A percentile compares a stretch with the other conserved stretches of the same genome.
Conservation (phyloP, 2,329 filamentous ascomycete species). For the Pseudogymnoascus sp. region DNA sequence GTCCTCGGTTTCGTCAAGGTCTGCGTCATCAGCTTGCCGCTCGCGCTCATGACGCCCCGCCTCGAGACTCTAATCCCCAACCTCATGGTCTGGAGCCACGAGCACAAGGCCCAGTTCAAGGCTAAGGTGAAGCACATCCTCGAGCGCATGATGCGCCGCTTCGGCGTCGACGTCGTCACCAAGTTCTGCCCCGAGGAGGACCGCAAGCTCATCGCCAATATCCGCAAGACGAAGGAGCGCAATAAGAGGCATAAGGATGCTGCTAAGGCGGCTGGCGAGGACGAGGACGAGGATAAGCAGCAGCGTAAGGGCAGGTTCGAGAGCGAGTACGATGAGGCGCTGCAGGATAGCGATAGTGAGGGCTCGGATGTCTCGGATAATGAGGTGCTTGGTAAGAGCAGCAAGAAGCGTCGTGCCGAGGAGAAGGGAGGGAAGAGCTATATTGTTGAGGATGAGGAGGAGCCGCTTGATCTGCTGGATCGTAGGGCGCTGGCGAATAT, state of each 20-base stretch:
- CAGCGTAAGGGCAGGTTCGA: slow-evolving; percentile 62
- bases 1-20: slow-evolving; percentile 97
- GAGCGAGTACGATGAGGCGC: slow-evolving; percentile 91
- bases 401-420: slow-evolving; percentile 32
- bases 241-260: slow-evolving; percentile 82
- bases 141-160: slow-evolving; percentile 86
- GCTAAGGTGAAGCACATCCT: slow-evolving; percentile 97
- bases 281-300: slow-evolving; percentile 47
- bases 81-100: slow-evolving; percentile 91
- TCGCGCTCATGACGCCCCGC: slow-evolving; percentile 69
- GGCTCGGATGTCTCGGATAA: slow-evolving; percentile 57
- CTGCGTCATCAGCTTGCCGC: slow-evolving; percentile 77
- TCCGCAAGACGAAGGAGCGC: slow-evolving; percentile 89
- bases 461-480: slow-evolving; percentile 89
- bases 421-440: slow-evolving; percentile 65
- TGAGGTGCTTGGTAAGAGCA: slow-evolving; percentile 42
- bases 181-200: slow-evolving; percentile 76
- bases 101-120: slow-evolving; percentile 96
- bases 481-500: slow-evolving; percentile 86
- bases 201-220: slow-evolving; percentile 84
- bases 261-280: slow-evolving; percentile 48
- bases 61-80: slow-evolving; percentile 76
- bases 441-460: slow-evolving; percentile 90
- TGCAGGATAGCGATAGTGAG: slow-evolving; percentile 60
- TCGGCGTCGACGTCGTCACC: slow-evolving; percentile 76